Base-by-base conservation (phyloP, 352 stramenopile species). In the Pythium volutum region DNA sequence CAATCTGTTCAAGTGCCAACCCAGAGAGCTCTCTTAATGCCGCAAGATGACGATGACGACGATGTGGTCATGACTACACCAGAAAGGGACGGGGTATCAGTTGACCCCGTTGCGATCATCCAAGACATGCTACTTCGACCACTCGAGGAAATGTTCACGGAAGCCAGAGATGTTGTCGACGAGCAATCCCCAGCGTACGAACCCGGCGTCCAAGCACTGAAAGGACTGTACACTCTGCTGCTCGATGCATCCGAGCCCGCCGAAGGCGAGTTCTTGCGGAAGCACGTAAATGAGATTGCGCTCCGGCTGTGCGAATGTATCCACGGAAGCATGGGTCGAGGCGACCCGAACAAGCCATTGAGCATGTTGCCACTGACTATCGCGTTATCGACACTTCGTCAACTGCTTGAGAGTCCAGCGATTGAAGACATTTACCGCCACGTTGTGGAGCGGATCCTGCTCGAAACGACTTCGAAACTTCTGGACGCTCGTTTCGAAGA, bases 281-380 rank as follows among this genome's bases (percentile, higher is more conserved):
- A 72, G n/a, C 80, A 90, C 34, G 80, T 92, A 29, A 93, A 92
- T 54, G 81, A 93, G 38, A 87, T 96, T 15, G 67, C 87, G 26
- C 55, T 91, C 15, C 75, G 73, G 20, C 60, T 96, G 7, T 94
- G 84, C 43, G 81, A 92, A 27, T 79, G 76, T 42, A 81, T 94
- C 36, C 83, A 91, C 29, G 81, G 74, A 23, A 81, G 79, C 9
- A 92, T 95, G 54, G 75, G 82, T 38, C 70, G 69, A 14, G 73
- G 71, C 10, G 74, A 91, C 46, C 68, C 75, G 6, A 80, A 81
- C 56, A 86, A 88, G 46, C 79, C 81, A 20, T 64, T 88, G n/a
- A 73, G 73, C 29, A 75, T 91, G 66, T 71, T 89, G 38, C 77
- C 93, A 20, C 66, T 94, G 23, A 87, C 83, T 1, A 75, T 96